A percentile compares a stretch with the other conserved stretches of the same genome.
Conservation (phyloP, 1,284 basidiomycete genomes). For the Ustilago tritici region DNA sequence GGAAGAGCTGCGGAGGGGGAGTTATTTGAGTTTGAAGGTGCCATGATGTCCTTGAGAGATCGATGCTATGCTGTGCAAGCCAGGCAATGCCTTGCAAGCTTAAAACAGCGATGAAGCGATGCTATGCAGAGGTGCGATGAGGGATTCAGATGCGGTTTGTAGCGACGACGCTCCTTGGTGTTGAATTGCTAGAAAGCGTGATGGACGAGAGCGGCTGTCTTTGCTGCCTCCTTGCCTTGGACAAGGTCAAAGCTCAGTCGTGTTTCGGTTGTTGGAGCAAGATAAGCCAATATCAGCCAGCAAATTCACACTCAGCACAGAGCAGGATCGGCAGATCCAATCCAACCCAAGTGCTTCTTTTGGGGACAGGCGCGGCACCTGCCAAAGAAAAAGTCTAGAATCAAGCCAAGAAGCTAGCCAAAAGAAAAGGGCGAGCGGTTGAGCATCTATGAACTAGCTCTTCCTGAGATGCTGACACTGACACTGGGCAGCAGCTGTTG, state of each 20-base stretch:
- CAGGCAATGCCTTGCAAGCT: slow-evolving; percentile 19
- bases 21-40: slow-evolving; percentile 6
- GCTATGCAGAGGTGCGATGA: not conserved
- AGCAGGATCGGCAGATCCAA: too few relatives aligned
- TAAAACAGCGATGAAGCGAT: not conserved
- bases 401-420: not conserved
- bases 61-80: slow-evolving; percentile 16
- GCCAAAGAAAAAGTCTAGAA: not conserved
- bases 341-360: too few relatives aligned
- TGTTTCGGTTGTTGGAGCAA: too few relatives aligned
- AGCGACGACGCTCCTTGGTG: slow-evolving; percentile 24
- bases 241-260: not conserved
- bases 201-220: not conserved
- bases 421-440: too few relatives aligned
- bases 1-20: slow-evolving; percentile 30
- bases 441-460: too few relatives aligned
- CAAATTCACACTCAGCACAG: not conserved
- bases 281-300: not conserved
- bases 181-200: not conserved
- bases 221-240: not conserved
- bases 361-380: too few relatives aligned
- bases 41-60: slow-evolving; percentile 12
- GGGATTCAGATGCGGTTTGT: not conserved
- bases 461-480: too few relatives aligned
- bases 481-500: too few relatives aligned